phyloP scores from a whole-genome alignment of 352 stramenopile species.

The Saprolegnia diclina region DNA sequence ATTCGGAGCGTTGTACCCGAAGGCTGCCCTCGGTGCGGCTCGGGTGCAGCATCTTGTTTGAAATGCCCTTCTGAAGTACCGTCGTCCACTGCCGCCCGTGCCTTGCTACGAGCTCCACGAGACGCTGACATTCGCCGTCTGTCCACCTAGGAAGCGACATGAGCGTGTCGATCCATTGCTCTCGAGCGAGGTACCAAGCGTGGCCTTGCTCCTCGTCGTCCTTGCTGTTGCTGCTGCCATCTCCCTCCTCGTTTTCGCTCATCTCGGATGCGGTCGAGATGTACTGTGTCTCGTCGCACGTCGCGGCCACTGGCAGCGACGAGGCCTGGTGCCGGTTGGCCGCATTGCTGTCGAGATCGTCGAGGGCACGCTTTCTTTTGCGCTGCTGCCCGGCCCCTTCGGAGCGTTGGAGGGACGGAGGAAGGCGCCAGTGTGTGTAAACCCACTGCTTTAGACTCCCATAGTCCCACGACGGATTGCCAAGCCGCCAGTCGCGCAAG shows the following conservation, averaged over 20 bases:
- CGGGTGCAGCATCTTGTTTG: not conserved
- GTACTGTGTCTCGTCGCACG: no score
- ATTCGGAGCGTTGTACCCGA: no score
- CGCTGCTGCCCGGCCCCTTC: no score
- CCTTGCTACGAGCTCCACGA: not conserved
- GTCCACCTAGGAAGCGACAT: not conserved
- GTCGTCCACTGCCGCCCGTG: not conserved
- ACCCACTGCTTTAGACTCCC: not conserved
- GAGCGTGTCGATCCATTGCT: not conserved
- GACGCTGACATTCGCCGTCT: not conserved
- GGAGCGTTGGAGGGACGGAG: not conserved
- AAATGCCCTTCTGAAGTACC: not conserved
- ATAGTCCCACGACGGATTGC: not conserved
- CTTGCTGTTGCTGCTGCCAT: no score
- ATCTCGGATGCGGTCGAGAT: no score
- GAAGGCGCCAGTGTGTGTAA: not conserved
- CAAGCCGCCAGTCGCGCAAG: not conserved
- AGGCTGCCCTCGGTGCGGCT: not conserved
- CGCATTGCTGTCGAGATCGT: no score
- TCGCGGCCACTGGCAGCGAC: no score
- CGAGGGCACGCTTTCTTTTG: no score
- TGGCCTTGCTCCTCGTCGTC: no score
- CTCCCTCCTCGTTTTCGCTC: no score
- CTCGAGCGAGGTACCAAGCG: not conserved
- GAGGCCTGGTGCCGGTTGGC: no score